phyloP scores from a whole-genome alignment of 139 green algal genomes.

The Eudorina sp. region DNA sequence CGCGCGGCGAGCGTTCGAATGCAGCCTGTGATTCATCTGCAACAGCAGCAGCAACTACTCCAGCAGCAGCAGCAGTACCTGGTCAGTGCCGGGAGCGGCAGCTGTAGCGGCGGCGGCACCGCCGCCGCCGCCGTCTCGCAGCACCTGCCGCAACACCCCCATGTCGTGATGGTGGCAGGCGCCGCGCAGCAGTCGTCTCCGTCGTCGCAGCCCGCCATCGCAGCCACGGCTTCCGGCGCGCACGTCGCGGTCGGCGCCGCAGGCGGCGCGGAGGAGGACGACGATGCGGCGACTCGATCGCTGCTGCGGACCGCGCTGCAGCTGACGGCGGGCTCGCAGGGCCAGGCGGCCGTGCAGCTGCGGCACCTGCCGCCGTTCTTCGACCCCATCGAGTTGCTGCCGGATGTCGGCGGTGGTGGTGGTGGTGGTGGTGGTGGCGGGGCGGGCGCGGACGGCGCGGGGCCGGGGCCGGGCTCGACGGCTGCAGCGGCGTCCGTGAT shows the following conservation, averaged over 20 bases:
- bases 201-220: too few species aligned
- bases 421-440: not conserved
- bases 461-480: not conserved
- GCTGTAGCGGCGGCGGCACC: not conserved
- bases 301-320: slow-evolving; percentile 7
- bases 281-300: not conserved
- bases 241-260: not conserved
- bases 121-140: not conserved
- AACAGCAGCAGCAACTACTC: slow-evolving; percentile 31
- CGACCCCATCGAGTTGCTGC: slow-evolving; percentile 54
- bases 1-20: not conserved
- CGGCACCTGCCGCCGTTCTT: slow-evolving; percentile 39
- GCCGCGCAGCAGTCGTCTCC: too few species aligned
- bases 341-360: slow-evolving; percentile 15
- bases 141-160: too few species aligned
- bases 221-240: not conserved
- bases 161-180: too few species aligned
- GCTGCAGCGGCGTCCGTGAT: not conserved
- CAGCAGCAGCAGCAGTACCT: slow-evolving; percentile 18
- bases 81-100: not conserved
- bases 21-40: slow-evolving; percentile 9
- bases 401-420: not conserved
- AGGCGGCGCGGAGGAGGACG: not conserved
- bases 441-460: not conserved
- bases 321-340: not conserved